Base-by-base conservation (phyloP, 805 yeast species). In the Wickerhamomyces ciferrii region DNA sequence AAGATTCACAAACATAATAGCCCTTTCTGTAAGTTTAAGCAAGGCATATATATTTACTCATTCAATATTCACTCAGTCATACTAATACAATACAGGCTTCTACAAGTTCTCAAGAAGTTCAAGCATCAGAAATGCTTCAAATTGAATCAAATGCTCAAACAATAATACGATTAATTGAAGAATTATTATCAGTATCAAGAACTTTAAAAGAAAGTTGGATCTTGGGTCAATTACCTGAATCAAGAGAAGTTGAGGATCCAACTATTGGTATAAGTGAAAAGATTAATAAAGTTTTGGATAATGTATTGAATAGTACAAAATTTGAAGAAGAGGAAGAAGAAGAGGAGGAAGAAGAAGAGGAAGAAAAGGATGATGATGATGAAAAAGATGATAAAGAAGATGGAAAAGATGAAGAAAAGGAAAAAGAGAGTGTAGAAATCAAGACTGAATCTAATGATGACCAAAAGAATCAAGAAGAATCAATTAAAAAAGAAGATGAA, bases 141-240 rank as follows among this genome's bases (percentile, higher is more conserved):
- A 75, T 79, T 23, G 83, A 79, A 53, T 68, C 78, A 19, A 76
- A 76, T 51, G 72, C 82, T 0, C 63, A 75, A 45, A 68, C 73
- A 1, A 76, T 79, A 3, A 69, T 78, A 10, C 62, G 81, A 44
- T 62, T 78, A 15, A 71, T 79, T 38, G 81, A 79, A 51, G 84
- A 79, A 47, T 61, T 79, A 35, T 59, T 79, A 14, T 57, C 71
- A 1, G 67, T 79, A 2, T 75, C 82, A 2, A 59, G 79, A 39
- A 68, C 70, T 1, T 59, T 79, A 41, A 74, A 75, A 52, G 84
- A 79, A 56, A 69, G 75, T 4, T 79, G 84, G 84, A 72, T 78
- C 37, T 60, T 79, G 45, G 83, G 81, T 3, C 76, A 79, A 21
- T 63, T 78, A 45, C 75, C 75, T 36, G 70, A 67, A 14, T 45